Evolutionary conservation across 2,329 filamentous ascomycete genomes (phyloP), one percentile per base, ranked within the genome.

Genomic region (Trichoderma breve): DNA sequence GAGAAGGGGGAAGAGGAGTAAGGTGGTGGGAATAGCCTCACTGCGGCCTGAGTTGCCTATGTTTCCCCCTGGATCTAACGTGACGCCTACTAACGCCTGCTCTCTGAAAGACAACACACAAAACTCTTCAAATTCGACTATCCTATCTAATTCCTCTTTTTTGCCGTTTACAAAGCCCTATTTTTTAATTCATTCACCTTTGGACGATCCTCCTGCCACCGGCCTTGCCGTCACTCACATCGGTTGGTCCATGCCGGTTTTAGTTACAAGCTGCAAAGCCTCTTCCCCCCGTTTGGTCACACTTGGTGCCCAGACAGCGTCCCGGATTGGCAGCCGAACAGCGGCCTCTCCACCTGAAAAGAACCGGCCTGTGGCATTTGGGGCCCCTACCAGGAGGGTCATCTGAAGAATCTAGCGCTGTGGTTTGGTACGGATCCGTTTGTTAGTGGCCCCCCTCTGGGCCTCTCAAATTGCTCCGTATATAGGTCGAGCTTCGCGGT

Each of bases 241-340:
- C 70, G 70, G 70, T 53, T 71, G 70, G 70, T 11, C 57, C 55
- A 65, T 66, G 70, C 61, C 70, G 70, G 51, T 34, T 69, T 28
- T 69, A 60, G 55, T 51, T 51, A 15, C 51, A 60, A 61, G 39
- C 60, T 61, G 65, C 64, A 66, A 63, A 36, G 39, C 60, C 67
- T 63, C 36, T 34, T 34, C 30, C 60, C 68, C 55, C 55, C 34
- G 24, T 68, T 43, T 57, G 12, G 32, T 65, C 62, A 21, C 62
- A 32, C 47, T 64, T 63, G 68, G 58, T 63, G 68, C 47, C 24
- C 60, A 57, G 60, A 55, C 43, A n/a, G 47, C 43, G 60, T 55
- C 68, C 47, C 30, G 60, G 68, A 71, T 71, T 71, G 70, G 62
- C 55, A 67, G 62, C 43, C 63, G 36, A 43, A 39, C 28, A 24